Evolutionary conservation across 164 flowering plant species (phyloP).

Genomic region (Buxus sempervirens): DNA sequence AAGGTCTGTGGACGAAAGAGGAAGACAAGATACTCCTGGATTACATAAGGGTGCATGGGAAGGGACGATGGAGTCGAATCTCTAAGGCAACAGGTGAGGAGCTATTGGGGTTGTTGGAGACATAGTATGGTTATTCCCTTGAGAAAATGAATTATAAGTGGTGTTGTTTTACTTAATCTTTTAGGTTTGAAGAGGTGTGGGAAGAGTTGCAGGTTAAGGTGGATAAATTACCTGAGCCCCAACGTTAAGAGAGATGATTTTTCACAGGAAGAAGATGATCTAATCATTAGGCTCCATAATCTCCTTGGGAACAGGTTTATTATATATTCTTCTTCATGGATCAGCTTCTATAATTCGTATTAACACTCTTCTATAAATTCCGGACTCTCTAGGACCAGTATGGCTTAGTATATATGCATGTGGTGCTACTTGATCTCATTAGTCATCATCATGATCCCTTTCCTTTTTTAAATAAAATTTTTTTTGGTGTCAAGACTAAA

Average conservation of each 20-base stretch:
- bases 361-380: not conserved
- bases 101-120: not conserved
- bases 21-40: slow-evolving; percentile 49
- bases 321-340: slow-evolving; percentile 1
- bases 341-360: too few species aligned
- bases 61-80: slow-evolving; percentile 51
- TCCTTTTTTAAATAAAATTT: too few species aligned
- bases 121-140: not conserved
- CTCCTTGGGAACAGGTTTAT: slow-evolving; percentile 53
- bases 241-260: slow-evolving; percentile 34
- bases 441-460: too few species aligned
- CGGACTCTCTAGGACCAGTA: too few species aligned
- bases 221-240: slow-evolving; percentile 48
- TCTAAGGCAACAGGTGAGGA: slow-evolving; percentile 34
- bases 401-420: too few species aligned
- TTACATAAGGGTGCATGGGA: slow-evolving; percentile 43
- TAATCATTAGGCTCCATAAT: slow-evolving; percentile 52
- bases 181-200: slow-evolving; percentile 38
- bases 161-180: not conserved
- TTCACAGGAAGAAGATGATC: slow-evolving; percentile 48
- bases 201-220: slow-evolving; percentile 42
- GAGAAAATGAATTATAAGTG: not conserved
- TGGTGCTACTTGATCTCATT: too few species aligned
- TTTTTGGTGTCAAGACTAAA: too few species aligned
- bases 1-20: slow-evolving; percentile 45